phyloP scores from a whole-genome alignment of 257 asterid species.

The Ophiorrhiza pumila region DNA sequence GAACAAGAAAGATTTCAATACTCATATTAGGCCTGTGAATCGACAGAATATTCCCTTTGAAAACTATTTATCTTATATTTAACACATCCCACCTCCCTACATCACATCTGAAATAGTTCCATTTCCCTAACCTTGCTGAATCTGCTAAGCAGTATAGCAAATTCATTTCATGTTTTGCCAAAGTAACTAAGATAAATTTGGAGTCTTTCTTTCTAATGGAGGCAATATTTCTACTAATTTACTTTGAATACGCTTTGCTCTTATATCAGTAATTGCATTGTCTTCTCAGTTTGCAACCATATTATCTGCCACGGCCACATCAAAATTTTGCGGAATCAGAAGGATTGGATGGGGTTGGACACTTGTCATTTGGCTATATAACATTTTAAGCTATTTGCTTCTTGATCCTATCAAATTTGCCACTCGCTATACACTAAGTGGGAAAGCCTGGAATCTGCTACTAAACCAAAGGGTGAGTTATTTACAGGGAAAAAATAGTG shows the following conservation, averaged over 20 bases:
- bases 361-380: conserved; percentile 52
- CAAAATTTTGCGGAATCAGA: conserved; percentile 39
- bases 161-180: neutral
- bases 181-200: neutral
- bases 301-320: conserved; percentile 42
- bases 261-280: neutral
- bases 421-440: conserved; percentile 50
- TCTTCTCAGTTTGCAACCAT: conserved; percentile 49
- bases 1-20: neutral
- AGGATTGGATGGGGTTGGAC: conserved; percentile 52
- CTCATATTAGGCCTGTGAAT: neutral
- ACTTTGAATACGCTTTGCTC: neutral
- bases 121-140: neutral
- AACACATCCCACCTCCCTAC: no score
- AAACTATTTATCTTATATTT: no score
- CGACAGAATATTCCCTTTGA: no score
- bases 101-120: no score
- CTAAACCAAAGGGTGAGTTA: conserved; percentile 42
- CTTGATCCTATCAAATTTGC: conserved; percentile 49
- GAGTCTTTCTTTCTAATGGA: neutral
- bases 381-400: conserved; percentile 29
- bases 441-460: conserved; percentile 51
- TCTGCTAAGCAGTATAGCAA: no score
- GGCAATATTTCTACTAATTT: neutral
- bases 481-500: neutral